phyloP scores from a whole-genome alignment of 805 yeast species.

The Saccharomycopsis vini region DNA sequence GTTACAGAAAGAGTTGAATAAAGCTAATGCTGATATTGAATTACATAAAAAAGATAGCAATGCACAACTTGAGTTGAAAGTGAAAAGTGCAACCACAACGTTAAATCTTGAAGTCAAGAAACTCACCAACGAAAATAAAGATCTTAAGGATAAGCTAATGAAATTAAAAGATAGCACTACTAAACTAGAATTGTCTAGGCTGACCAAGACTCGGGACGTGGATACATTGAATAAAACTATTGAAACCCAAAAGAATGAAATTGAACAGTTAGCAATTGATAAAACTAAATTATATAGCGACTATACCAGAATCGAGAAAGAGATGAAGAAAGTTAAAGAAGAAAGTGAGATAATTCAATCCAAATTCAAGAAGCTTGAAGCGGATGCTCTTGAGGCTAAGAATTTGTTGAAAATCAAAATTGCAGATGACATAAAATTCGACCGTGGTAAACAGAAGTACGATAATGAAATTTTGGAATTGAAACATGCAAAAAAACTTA shows the following conservation, averaged over 20 bases:
- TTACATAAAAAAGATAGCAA: slow-evolving; percentile 6
- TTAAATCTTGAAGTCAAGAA: slow-evolving; percentile 17
- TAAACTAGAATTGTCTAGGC: slow-evolving; percentile 15
- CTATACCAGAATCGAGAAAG: slow-evolving; percentile 22
- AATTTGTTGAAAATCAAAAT: slow-evolving; percentile 34
- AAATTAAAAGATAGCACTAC: slow-evolving; percentile 21
- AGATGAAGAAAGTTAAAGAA: slow-evolving; percentile 23
- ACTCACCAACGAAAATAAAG: slow-evolving; percentile 14
- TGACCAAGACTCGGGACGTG: slow-evolving; percentile 16
- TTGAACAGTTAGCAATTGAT: slow-evolving; percentile 17
- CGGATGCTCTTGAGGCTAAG: slow-evolving; percentile 36
- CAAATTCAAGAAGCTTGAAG: slow-evolving; percentile 30
- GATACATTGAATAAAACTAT: slow-evolving; percentile 16
- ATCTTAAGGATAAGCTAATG: slow-evolving; percentile 24
- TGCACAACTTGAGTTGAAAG: slow-evolving; percentile 16
- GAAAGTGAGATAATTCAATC: slow-evolving; percentile 23
- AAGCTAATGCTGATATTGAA: slow-evolving; percentile 18
- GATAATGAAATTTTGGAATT: slow-evolving; percentile 33
- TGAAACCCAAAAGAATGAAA: slow-evolving; percentile 19
- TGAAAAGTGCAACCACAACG: slow-evolving; percentile 17
- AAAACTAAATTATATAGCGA: slow-evolving; percentile 22
- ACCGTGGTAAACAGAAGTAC: slow-evolving; percentile 36
- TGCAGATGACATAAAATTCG: slow-evolving; percentile 35
- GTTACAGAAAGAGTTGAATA: slow-evolving; percentile 25
- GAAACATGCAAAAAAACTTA: slow-evolving; percentile 23